A percentile compares a stretch with the other conserved stretches of the same genome.
phyloP scores from a whole-genome alignment of 2,329 filamentous ascomycete species.

The Colletotrichum siamense region DNA sequence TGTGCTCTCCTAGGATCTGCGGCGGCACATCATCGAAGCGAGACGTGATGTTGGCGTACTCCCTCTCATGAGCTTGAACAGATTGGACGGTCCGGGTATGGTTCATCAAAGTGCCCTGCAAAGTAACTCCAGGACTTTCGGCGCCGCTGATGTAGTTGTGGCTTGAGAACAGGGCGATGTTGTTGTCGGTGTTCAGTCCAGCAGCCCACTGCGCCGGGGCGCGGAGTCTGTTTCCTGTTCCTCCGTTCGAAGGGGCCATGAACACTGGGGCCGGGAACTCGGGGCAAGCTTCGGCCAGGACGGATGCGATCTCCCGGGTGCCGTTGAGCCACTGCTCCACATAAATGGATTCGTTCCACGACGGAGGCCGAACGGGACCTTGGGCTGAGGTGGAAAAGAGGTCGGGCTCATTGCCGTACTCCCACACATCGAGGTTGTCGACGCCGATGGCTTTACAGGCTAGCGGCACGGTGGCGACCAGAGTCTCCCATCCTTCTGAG shows the following conservation, averaged over 20 bases:
- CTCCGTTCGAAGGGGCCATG: slow-evolving; percentile 64
- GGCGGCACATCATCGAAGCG: slow-evolving; percentile 53
- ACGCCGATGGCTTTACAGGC: slow-evolving; percentile 60
- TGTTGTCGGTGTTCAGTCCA: slow-evolving; percentile 54
- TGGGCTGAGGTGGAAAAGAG: slow-evolving; percentile 59
- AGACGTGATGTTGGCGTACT: slow-evolving; percentile 44
- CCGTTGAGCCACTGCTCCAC: slow-evolving; percentile 64
- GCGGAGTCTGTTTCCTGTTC: slow-evolving; percentile 55
- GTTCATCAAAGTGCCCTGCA: slow-evolving; percentile 68
- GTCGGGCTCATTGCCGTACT: slow-evolving; percentile 71
- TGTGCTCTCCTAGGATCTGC: slow-evolving; percentile 65
- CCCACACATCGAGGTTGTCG: slow-evolving; percentile 61
- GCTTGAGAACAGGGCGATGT: slow-evolving; percentile 59
- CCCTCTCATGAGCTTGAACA: slow-evolving; percentile 52
- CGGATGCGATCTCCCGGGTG: slow-evolving; percentile 51
- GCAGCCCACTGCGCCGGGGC: slow-evolving; percentile 55
- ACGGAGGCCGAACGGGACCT: slow-evolving; percentile 53
- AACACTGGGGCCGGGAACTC: slow-evolving; percentile 50
- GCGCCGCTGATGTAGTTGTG: slow-evolving; percentile 72
- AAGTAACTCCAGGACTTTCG: slow-evolving; percentile 63
- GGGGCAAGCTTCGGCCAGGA: slow-evolving; percentile 55
- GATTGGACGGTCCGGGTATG: slow-evolving; percentile 58
- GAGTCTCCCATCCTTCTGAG: slow-evolving; percentile 53
- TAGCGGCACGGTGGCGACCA: slow-evolving; percentile 58
- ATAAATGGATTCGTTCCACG: slow-evolving; percentile 61